Evolutionary conservation across 2,329 filamentous ascomycete species (phyloP).

Genomic region (Scopulariopsis brevicaulis): DNA sequence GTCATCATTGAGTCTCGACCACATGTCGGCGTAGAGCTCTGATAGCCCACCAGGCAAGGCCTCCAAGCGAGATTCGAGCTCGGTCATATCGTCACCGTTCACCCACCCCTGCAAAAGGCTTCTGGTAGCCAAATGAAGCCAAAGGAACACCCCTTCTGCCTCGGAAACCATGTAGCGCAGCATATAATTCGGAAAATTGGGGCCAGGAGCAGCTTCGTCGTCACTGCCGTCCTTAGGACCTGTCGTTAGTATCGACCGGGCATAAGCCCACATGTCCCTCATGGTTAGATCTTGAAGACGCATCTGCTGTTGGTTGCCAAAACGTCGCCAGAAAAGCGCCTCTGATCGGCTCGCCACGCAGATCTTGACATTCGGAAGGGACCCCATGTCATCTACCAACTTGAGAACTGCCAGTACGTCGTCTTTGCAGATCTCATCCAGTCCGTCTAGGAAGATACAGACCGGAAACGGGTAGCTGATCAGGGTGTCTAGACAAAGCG

Average conservation of each 20-base stretch:
- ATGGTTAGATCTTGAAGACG: slow-evolving; percentile 1
- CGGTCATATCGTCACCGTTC: neutral
- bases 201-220: neutral
- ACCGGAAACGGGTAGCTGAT: neutral
- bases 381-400: slow-evolving; percentile 4
- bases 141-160: slow-evolving; percentile 7
- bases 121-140: slow-evolving; percentile 1
- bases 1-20: neutral
- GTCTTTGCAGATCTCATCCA: slow-evolving; percentile 7
- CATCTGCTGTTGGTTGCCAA: neutral
- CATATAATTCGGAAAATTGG: neutral
- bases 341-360: slow-evolving; percentile 9
- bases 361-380: slow-evolving; percentile 6
- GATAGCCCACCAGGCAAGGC: neutral
- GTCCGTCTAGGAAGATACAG: slow-evolving; percentile 11
- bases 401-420: neutral
- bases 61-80: neutral
- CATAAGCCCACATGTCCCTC: slow-evolving; percentile 2
- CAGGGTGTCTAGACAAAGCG: neutral
- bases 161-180: neutral
- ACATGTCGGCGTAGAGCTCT: neutral
- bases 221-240: no score
- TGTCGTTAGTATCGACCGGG: neutral
- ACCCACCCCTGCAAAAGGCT: neutral
- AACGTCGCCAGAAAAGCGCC: neutral